These are phyloP conservation scores for Linanthus parryae DNA, from an alignment of 148 eudicot species.

Conservation along the genomic window DNA sequence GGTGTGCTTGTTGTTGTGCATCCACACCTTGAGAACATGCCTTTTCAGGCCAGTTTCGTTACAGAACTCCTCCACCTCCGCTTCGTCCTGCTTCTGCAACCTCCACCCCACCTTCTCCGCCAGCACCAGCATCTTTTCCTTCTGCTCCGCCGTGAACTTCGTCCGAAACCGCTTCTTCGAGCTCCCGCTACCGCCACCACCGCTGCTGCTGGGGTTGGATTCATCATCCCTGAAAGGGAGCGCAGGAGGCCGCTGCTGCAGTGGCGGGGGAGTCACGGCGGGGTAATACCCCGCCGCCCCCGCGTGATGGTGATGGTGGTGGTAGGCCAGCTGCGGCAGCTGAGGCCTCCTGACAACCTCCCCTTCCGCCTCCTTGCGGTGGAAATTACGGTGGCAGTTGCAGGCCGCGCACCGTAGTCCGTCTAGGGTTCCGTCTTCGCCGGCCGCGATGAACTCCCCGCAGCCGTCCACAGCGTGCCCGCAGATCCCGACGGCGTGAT, in stretches of 20 bases:
- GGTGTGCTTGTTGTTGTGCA: conserved; percentile 94
- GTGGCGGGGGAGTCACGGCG: too few species aligned
- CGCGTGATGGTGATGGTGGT: conserved; percentile 20
- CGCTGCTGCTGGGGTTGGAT: conserved; percentile 17
- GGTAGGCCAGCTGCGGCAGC: conserved; percentile 11
- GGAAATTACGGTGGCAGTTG: conserved; percentile 95
- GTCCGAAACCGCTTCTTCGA: conserved; percentile 63
- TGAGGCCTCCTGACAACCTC: not conserved
- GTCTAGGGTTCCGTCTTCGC: conserved; percentile 57
- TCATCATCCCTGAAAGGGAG: conserved; percentile 33
- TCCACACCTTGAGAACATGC: conserved; percentile 91
- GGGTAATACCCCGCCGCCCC: conserved; percentile 18
- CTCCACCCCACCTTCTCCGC: conserved; percentile 77
- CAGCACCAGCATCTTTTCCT: conserved; percentile 64
- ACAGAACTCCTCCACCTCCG: conserved; percentile 49
- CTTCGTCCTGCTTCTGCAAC: conserved; percentile 66
- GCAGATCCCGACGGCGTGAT: conserved; percentile 79
- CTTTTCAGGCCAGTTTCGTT: conserved; percentile 54
- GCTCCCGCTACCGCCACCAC: conserved; percentile 6
- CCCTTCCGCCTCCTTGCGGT: conserved; percentile 68
- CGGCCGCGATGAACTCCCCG: conserved; percentile 84
- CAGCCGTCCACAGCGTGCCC: conserved; percentile 88
- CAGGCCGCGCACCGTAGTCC: conserved; percentile 89
- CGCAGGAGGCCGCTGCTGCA: too few species aligned
- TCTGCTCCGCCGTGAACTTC: conserved; percentile 66